These are phyloP conservation scores for Wickerhamomyces hampshirensis DNA, from an alignment of 805 yeast species.

Conservation along the genomic window DNA sequence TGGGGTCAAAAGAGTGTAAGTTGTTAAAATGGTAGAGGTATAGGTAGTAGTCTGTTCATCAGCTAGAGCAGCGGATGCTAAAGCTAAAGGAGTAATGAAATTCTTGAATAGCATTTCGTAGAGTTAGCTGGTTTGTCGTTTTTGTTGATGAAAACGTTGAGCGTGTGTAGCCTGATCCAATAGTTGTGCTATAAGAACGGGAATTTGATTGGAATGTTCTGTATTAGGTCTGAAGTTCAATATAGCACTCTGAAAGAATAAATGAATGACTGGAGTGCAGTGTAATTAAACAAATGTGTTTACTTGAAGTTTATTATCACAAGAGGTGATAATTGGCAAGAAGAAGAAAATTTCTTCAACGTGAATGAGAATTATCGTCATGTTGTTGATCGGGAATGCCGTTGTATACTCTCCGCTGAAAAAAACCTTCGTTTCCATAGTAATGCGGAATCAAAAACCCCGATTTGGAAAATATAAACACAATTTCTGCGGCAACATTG, in stretches of 20 bases:
- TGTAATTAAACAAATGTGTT: not conserved
- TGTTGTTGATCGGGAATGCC: not conserved
- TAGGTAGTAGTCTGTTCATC: conserved; percentile 31
- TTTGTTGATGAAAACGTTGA: not conserved
- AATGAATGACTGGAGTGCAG: conserved; percentile 30
- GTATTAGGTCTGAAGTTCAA: conserved; percentile 3
- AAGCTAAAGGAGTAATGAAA: conserved; percentile 19
- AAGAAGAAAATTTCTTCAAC: conserved; percentile 6
- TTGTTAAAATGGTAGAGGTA: conserved; percentile 34
- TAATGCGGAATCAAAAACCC: not conserved
- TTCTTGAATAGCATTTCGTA: conserved; percentile 22
- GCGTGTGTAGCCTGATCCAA: not conserved
- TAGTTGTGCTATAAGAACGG: not conserved
- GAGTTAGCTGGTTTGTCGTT: conserved; percentile 1
- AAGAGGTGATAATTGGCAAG: conserved; percentile 14
- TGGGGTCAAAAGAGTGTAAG: conserved; percentile 26
- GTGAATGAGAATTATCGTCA: not conserved
- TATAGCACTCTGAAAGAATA: conserved; percentile 24
- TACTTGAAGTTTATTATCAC: too few species aligned
- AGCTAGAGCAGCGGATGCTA: conserved; percentile 29
- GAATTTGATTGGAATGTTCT: not conserved
- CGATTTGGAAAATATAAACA: not conserved
- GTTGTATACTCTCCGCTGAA: not conserved
- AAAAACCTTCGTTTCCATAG: not conserved
- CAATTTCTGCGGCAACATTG: not conserved